These are phyloP conservation scores for Petunia secreta DNA, from an alignment of 257 asterid species.

Conservation along the genomic window DNA sequence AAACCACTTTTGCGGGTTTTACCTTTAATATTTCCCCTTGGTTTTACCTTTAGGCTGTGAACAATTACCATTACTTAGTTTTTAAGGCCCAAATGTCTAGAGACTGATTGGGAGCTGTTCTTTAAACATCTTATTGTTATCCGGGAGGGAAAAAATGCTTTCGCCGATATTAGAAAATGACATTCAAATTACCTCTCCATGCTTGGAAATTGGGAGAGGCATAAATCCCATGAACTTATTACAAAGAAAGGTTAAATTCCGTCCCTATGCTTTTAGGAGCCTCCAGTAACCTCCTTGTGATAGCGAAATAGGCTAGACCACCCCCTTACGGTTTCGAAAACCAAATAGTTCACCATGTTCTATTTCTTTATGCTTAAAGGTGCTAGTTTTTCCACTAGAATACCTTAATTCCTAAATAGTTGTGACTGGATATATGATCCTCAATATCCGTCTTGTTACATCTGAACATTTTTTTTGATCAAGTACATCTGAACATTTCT, in stretches of 20 bases:
- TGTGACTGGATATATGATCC: background rate
- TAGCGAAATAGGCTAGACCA: background rate
- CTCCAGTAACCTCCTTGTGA: background rate
- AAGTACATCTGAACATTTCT: background rate
- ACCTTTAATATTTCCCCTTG: background rate
- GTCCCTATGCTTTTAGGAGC: constrained; percentile 3
- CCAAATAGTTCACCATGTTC: background rate
- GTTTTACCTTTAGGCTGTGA: background rate
- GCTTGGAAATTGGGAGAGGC: background rate
- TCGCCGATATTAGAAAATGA: background rate
- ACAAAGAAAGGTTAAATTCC: background rate
- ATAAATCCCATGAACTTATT: background rate
- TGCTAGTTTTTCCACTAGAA: background rate
- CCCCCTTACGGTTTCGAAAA: background rate
- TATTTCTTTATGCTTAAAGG: background rate
- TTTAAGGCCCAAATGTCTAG: background rate
- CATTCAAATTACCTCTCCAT: too few relatives aligned
- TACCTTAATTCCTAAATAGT: background rate
- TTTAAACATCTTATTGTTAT: background rate
- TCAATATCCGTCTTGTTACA: background rate
- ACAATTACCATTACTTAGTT: background rate
- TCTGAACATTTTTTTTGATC: background rate
- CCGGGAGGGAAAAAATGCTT: background rate
- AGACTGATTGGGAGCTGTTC: background rate
- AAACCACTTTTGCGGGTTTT: constrained; percentile 3